Evolutionary conservation across 2,329 filamentous ascomycete genomes (phyloP).

Genomic region (Botrytis hyacinthi): DNA sequence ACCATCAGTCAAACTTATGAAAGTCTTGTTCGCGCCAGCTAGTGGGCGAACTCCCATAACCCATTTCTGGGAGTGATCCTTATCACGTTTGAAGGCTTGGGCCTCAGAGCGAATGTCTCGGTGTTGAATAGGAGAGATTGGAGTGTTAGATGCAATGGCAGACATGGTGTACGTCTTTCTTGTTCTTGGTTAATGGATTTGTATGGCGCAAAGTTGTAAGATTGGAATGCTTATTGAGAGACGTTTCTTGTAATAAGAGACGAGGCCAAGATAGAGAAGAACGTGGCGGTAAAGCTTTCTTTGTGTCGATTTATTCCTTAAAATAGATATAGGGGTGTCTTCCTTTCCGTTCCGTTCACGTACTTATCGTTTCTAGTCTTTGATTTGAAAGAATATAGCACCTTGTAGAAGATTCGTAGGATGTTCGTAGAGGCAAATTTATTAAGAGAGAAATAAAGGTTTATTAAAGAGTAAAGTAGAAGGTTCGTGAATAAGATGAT

Average conservation of each 20-base stretch:
- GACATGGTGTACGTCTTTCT: conserved; percentile 18
- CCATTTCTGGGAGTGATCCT: conserved; percentile 37
- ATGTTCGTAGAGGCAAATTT: neutral
- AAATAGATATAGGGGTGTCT: conserved; percentile 5
- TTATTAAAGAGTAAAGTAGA: conserved; percentile 1
- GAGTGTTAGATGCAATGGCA: conserved; percentile 35
- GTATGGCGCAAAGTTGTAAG: neutral
- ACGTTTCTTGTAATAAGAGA: neutral
- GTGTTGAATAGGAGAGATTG: conserved; percentile 29
- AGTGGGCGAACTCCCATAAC: conserved; percentile 29
- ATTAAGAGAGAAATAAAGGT: neutral
- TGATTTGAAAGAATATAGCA: neutral
- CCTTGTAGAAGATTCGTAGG: neutral
- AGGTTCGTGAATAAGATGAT: neutral
- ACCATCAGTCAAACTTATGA: neutral
- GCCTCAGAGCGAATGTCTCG: conserved; percentile 37
- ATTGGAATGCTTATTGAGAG: neutral
- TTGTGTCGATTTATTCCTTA: conserved; percentile 9
- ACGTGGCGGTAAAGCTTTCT: neutral
- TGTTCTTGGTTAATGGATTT: neutral
- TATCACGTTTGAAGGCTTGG: conserved; percentile 36
- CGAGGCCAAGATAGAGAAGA: neutral
- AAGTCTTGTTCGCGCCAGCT: conserved; percentile 25
- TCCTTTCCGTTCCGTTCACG: conserved; percentile 10
- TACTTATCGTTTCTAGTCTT: neutral